Evolutionary conservation across 1,284 basidiomycete species (phyloP).

Genomic region (Clitocybe nebularis): DNA sequence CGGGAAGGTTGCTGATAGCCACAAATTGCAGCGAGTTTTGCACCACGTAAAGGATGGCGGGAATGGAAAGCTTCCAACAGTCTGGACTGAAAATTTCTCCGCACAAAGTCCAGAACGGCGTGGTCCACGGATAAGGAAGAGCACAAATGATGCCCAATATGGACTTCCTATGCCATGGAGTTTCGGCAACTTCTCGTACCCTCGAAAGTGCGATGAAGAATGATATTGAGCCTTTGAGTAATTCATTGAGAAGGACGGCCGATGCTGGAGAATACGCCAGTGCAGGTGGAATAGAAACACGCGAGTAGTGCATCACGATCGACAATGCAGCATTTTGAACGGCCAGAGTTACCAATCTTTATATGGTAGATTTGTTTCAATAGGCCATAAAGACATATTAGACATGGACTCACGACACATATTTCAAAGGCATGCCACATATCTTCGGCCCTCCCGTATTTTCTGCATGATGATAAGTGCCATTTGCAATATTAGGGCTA

Average conservation of each 20-base stretch:
- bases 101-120: constrained; percentile 52
- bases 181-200: constrained; percentile 34
- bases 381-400: constrained; percentile 38
- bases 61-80: constrained; percentile 96
- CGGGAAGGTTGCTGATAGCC: constrained; percentile 86
- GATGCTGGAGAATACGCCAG: constrained; percentile 88
- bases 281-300: constrained; percentile 74
- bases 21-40: constrained; percentile 96
- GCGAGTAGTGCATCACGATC: constrained; percentile 95
- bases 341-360: constrained; percentile 86
- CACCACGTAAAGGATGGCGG: constrained; percentile 92
- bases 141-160: constrained; percentile 30
- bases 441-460: constrained; percentile 34
- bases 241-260: constrained; percentile 91
- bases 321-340: constrained; percentile 95
- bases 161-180: constrained; percentile 44
- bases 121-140: constrained; percentile 36
- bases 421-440: constrained; percentile 56
- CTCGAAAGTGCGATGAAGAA: constrained; percentile 65
- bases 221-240: constrained; percentile 91
- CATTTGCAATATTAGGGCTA: constrained; percentile 16
- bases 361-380: constrained; percentile 7
- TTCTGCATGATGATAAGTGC: constrained; percentile 15
- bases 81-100: constrained; percentile 60
- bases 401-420: constrained; percentile 54